Evolutionary conservation across 441 rosid genomes (phyloP).

Genomic region (Adansonia gregorii): DNA sequence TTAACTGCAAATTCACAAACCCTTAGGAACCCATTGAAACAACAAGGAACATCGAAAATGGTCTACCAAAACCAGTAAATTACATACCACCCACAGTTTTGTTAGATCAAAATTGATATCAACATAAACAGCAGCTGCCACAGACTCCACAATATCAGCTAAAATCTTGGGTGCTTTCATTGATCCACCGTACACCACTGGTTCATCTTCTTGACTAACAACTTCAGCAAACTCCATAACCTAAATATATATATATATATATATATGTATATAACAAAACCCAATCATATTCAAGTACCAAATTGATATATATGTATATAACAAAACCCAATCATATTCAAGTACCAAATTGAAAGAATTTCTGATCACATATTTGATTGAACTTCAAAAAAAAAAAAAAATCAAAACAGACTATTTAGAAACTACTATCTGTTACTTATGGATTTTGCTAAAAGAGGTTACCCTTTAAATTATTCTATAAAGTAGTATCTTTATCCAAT

Average conservation of each 20-base stretch:
- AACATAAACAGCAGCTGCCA: slow-evolving; percentile 72
- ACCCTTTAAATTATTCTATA: too few species aligned
- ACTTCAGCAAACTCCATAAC: slow-evolving; percentile 61
- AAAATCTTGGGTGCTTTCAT: slow-evolving; percentile 79
- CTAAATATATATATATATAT: slow-evolving; percentile 31
- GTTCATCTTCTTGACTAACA: slow-evolving; percentile 26
- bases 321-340: neutral
- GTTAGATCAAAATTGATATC: slow-evolving; percentile 63
- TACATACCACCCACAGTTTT: slow-evolving; percentile 56
- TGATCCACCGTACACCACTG: slow-evolving; percentile 57
- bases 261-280: too few species aligned
- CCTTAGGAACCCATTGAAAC: too few species aligned
- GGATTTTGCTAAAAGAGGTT: too few species aligned
- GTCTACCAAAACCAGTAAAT: too few species aligned
- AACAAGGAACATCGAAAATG: too few species aligned
- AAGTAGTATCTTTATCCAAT: too few species aligned
- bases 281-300: neutral
- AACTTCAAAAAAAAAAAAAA: neutral
- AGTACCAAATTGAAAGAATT: neutral
- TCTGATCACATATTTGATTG: neutral
- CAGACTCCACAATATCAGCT: slow-evolving; percentile 75
- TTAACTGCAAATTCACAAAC: too few species aligned
- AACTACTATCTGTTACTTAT: too few species aligned
- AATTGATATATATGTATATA: too few species aligned
- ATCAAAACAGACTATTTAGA: too few species aligned